Percentiles rank a stretch among this genome's conserved stretches.
phyloP scores from a whole-genome alignment of 495 filamentous ascomycete genomes.

The Aspergillus carlsbadensis region DNA sequence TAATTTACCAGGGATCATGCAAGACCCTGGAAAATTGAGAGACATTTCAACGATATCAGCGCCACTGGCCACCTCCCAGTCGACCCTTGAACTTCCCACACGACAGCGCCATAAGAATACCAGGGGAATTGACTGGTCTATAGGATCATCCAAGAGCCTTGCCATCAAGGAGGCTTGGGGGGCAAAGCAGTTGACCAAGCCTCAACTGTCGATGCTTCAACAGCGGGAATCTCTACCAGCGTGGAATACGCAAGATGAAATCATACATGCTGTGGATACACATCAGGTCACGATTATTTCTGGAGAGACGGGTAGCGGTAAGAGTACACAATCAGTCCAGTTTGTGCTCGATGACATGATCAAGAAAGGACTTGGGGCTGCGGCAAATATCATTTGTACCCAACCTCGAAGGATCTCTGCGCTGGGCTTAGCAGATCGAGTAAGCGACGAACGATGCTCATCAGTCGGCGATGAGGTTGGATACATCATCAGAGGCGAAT shows the following conservation, averaged over 20 bases:
- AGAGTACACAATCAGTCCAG: conserved; percentile 95
- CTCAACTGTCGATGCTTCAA: conserved; percentile 67
- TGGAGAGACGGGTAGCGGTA: conserved; percentile 94
- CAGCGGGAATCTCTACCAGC: conserved; percentile 76
- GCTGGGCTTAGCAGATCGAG: conserved; percentile 88
- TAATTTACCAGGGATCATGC: conserved; percentile 71
- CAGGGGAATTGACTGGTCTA: conserved; percentile 38
- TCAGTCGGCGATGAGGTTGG: conserved; percentile 85
- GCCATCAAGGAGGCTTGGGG: conserved; percentile 53
- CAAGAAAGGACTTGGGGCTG: conserved; percentile 64
- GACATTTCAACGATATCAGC: conserved; percentile 69
- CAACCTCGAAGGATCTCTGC: conserved; percentile 95
- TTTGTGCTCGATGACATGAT: conserved; percentile 95
- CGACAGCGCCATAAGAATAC: conserved; percentile 50
- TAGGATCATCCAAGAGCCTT: conserved; percentile 37
- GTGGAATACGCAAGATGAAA: conserved; percentile 76
- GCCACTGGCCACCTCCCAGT: conserved; percentile 21
- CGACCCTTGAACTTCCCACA: conserved; percentile 38
- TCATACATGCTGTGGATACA: conserved; percentile 67
- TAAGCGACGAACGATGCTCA: conserved; percentile 85
- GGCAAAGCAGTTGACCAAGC: conserved; percentile 51
- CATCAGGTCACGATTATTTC: conserved; percentile 94
- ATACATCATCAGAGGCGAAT: conserved; percentile 92
- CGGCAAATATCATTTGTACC: conserved; percentile 92
- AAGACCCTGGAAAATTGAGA: conserved; percentile 75